These are phyloP conservation scores for Ogataea parapolymorpha DNA, from an alignment of 805 yeast genomes.

Conservation along the genomic window DNA sequence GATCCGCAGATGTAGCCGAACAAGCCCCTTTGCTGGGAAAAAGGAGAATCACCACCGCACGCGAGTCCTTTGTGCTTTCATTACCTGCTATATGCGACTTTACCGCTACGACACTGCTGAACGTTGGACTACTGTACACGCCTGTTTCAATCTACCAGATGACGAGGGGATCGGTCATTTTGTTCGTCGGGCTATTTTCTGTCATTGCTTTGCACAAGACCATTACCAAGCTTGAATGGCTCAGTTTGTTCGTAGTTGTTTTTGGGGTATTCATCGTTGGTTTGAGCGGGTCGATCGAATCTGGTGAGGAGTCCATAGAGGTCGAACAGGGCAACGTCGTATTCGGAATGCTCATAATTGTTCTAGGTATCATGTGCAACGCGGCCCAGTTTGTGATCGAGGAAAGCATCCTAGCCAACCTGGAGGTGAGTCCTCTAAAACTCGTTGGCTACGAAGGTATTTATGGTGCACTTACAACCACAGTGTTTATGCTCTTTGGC, in stretches of 20 bases:
- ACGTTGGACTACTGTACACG: conserved; percentile 67
- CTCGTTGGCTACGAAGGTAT: conserved; percentile 75
- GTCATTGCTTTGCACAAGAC: conserved; percentile 55
- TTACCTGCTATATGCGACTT: conserved; percentile 72
- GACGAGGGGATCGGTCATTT: conserved; percentile 76
- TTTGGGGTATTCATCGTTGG: conserved; percentile 74
- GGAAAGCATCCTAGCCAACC: conserved; percentile 57
- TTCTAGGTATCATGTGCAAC: conserved; percentile 62
- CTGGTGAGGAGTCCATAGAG: conserved; percentile 13
- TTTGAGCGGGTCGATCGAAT: conserved; percentile 51
- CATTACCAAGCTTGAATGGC: conserved; percentile 65
- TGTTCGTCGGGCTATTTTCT: conserved; percentile 72
- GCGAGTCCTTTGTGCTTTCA: conserved; percentile 38
- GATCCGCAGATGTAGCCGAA: background rate
- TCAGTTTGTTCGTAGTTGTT: conserved; percentile 58
- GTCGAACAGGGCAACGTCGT: conserved; percentile 31
- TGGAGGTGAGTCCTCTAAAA: conserved; percentile 55
- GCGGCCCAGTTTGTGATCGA: conserved; percentile 79
- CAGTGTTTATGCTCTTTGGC: conserved; percentile 42
- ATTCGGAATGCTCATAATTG: conserved; percentile 56
- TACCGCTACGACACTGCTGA: conserved; percentile 70
- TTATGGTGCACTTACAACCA: conserved; percentile 52
- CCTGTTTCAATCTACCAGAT: conserved; percentile 82
- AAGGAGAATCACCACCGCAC: conserved; percentile 16
- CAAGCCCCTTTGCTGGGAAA: conserved; percentile 6